These are phyloP conservation scores for Rhododendron mucronatum DNA, from an alignment of 148 eudicot species.

Conservation along the genomic window DNA sequence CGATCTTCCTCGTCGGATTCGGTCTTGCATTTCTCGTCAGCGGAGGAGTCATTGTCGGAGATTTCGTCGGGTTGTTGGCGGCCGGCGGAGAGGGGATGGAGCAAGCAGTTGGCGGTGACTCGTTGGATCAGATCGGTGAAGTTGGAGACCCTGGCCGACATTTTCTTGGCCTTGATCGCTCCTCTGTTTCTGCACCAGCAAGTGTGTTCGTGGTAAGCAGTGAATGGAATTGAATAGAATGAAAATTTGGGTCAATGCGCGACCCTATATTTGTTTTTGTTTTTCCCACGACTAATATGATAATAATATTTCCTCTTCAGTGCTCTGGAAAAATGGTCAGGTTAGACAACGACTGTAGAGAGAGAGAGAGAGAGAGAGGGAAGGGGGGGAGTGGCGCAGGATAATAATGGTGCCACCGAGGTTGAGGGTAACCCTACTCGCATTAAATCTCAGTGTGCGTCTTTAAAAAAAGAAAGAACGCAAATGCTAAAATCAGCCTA, in stretches of 20 bases:
- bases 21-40: neutral
- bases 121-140: slow-evolving; percentile 98
- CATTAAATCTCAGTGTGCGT: too few relatives aligned
- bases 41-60: neutral
- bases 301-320: neutral
- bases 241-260: neutral
- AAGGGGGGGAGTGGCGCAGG: too few relatives aligned
- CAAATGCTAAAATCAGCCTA: too few relatives aligned
- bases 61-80: slow-evolving; percentile 30
- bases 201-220: neutral
- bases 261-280: neutral
- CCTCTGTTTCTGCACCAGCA: neutral
- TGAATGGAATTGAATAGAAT: neutral
- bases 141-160: slow-evolving; percentile 58
- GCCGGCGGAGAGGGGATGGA: slow-evolving; percentile 62
- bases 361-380: neutral
- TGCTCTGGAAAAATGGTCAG: neutral
- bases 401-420: too few relatives aligned
- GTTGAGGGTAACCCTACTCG: too few relatives aligned
- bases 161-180: slow-evolving; percentile 20
- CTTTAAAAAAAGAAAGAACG: too few relatives aligned
- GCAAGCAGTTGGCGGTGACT: slow-evolving; percentile 82
- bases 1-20: slow-evolving; percentile 3
- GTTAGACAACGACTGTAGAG: too few relatives aligned
- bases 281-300: neutral